A percentile compares a stretch with the other conserved stretches of the same genome.
Conservation (phyloP, 1,284 basidiomycete species). For the Coniferiporia weirii region DNA sequence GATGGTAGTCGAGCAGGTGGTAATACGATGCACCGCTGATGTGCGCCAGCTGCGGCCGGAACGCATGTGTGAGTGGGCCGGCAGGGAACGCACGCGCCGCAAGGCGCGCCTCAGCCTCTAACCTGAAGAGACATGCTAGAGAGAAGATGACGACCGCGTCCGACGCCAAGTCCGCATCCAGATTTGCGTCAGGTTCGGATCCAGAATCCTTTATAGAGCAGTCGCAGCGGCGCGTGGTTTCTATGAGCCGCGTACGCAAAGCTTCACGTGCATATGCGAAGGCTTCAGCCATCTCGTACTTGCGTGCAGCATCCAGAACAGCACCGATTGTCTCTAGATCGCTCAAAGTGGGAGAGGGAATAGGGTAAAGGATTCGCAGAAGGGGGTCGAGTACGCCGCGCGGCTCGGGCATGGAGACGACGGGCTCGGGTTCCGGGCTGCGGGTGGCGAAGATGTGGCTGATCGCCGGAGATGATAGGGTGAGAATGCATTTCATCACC, state of each 20-base stretch:
- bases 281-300: slow-evolving; percentile 32
- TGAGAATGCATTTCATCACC: neutral
- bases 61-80: neutral
- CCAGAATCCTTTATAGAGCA: too few relatives aligned
- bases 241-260: neutral
- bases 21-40: neutral
- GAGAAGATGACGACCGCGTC: neutral
- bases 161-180: too few relatives aligned
- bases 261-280: neutral
- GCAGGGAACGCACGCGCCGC: neutral
- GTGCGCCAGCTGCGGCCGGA: neutral
- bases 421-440: neutral
- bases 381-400: neutral
- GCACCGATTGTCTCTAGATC: slow-evolving; percentile 11
- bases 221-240: too few relatives aligned
- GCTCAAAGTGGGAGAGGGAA: neutral
- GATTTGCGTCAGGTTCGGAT: too few relatives aligned
- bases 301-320: slow-evolving; percentile 30
- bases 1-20: neutral
- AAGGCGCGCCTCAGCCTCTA: neutral
- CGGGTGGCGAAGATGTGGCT: neutral
- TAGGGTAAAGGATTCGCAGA: neutral
- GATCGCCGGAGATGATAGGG: neutral
- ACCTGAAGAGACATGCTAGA: neutral
- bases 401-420: neutral